Conservation (phyloP, 352 stramenopile species). For the Phytophthora multivora region DNA sequence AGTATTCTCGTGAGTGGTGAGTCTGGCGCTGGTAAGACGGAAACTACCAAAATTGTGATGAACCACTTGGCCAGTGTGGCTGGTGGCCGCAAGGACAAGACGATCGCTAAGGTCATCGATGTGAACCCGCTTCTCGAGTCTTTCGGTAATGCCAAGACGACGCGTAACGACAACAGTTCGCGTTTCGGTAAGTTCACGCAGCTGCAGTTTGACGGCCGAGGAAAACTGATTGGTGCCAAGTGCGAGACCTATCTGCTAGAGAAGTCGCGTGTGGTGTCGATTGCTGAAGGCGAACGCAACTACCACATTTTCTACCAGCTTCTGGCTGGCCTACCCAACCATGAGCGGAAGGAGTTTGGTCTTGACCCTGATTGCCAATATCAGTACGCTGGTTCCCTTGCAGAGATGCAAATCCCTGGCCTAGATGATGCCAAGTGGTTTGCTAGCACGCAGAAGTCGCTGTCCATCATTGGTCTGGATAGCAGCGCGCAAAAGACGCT, state of each 20-base stretch:
- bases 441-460: constrained; percentile 71
- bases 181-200: constrained; percentile 92
- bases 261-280: constrained; percentile 95
- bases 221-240: constrained; percentile 85
- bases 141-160: constrained; percentile 95
- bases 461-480: constrained; percentile 82
- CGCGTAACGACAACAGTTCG: constrained; percentile 93
- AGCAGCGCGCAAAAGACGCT: constrained; percentile 64
- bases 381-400: constrained; percentile 73
- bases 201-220: constrained; percentile 83
- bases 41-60: constrained; percentile 97
- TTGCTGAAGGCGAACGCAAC: constrained; percentile 96
- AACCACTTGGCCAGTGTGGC: constrained; percentile 86
- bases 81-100: constrained; percentile 86
- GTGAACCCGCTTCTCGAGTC: constrained; percentile 93
- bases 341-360: constrained; percentile 62
- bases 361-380: constrained; percentile 72
- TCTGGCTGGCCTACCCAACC: constrained; percentile 60
- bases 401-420: constrained; percentile 83
- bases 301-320: constrained; percentile 99
- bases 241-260: constrained; percentile 96
- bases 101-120: constrained; percentile 91
- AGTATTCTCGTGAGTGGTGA: constrained; percentile 90
- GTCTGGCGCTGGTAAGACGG: constrained; percentile 94
- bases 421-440: constrained; percentile 89